Percentiles rank a stretch among this genome's conserved stretches.
Conservation (phyloP, 495 filamentous ascomycete species). For the Platismatia glauca region DNA sequence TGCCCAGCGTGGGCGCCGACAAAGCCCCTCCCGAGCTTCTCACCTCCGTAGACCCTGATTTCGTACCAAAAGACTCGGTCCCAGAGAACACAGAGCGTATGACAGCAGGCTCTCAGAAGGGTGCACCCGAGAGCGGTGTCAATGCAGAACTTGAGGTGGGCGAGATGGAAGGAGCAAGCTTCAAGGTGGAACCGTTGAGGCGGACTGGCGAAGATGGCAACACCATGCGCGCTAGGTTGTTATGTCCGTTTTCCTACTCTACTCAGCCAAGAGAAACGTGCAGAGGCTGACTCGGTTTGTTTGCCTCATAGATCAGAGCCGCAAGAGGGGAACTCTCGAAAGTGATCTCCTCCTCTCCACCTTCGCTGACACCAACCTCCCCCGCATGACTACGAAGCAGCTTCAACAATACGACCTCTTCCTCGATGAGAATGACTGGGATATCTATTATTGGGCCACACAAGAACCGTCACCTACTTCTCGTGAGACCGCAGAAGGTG, state of each 20-base stretch:
- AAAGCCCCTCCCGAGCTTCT: slow-evolving; percentile 54
- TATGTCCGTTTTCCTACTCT: slow-evolving; percentile 57
- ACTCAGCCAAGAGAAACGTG: too few relatives aligned
- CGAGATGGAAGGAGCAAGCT: slow-evolving; percentile 79
- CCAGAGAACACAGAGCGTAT: slow-evolving; percentile 53
- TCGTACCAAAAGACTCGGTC: slow-evolving; percentile 48
- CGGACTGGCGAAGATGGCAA: slow-evolving; percentile 67
- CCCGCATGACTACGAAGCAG: slow-evolving; percentile 60
- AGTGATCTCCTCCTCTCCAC: slow-evolving; percentile 92
- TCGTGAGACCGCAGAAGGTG: slow-evolving; percentile 27
- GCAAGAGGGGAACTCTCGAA: slow-evolving; percentile 93
- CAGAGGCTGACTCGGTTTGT: slow-evolving; percentile 10
- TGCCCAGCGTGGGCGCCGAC: slow-evolving; percentile 49
- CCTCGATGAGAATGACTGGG: slow-evolving; percentile 99
- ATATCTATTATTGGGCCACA: slow-evolving; percentile 99
- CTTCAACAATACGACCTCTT: slow-evolving; percentile 83
- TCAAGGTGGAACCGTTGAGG: slow-evolving; percentile 81
- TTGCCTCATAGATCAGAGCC: slow-evolving; percentile 69
- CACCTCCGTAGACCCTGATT: slow-evolving; percentile 47
- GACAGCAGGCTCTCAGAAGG: slow-evolving; percentile 50
- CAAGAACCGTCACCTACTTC: slow-evolving; percentile 59
- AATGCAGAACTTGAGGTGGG: slow-evolving; percentile 75
- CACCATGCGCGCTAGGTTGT: slow-evolving; percentile 80
- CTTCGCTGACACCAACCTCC: slow-evolving; percentile 74
- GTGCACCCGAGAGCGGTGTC: slow-evolving; percentile 36